Conservation (phyloP, 345 rosid species). For the Pistacia atlantica region DNA sequence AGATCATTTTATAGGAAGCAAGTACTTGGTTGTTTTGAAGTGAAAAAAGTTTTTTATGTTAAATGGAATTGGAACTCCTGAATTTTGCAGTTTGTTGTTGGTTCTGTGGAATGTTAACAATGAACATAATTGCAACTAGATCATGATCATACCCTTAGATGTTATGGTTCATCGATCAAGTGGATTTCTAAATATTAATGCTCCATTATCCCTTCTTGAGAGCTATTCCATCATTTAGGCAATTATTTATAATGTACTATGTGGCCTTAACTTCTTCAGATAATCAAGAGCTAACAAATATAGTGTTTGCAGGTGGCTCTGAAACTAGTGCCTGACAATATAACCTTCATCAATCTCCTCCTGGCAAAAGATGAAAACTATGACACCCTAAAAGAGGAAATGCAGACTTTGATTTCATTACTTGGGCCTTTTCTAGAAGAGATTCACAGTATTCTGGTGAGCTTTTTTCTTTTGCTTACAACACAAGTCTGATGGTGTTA, state of each 20-base stretch:
- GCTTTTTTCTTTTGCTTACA: slow-evolving; percentile 1
- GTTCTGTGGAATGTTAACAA: too few relatives aligned
- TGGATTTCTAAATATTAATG: not conserved
- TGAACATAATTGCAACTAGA: too few relatives aligned
- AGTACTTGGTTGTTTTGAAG: too few relatives aligned
- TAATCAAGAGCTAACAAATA: not conserved
- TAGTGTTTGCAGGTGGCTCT: slow-evolving; percentile 59
- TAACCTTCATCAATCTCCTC: slow-evolving; percentile 58
- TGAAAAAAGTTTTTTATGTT: too few relatives aligned
- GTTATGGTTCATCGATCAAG: not conserved
- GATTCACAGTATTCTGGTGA: slow-evolving; percentile 67
- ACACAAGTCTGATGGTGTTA: not conserved
- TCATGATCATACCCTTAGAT: not conserved
- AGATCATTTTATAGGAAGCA: too few relatives aligned
- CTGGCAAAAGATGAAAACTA: slow-evolving; percentile 51
- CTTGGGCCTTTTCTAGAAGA: slow-evolving; percentile 63
- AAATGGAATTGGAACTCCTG: too few relatives aligned
- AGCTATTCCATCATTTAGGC: not conserved
- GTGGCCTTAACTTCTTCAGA: not conserved
- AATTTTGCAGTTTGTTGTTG: too few relatives aligned
- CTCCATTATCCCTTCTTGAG: not conserved
- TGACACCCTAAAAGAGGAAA: slow-evolving; percentile 57
- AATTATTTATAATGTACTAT: not conserved
- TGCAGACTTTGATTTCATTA: slow-evolving; percentile 54
- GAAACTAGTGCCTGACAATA: slow-evolving; percentile 68